Evolutionary conservation across 2,329 filamentous ascomycete species (phyloP).

Genomic region (Emmonsiellopsis sp.): DNA sequence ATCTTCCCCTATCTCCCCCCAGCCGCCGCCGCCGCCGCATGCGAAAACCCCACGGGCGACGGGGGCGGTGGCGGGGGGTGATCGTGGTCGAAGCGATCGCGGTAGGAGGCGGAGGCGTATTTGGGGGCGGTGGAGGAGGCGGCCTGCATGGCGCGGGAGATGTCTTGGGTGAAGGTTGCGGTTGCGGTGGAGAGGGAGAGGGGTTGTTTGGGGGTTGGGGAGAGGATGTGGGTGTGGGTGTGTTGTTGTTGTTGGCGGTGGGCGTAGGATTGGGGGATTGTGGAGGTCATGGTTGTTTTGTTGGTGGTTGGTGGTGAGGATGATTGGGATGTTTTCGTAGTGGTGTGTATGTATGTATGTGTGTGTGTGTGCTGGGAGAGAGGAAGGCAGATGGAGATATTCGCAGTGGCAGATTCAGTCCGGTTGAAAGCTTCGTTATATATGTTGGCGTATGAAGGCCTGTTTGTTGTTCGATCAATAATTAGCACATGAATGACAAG

Average conservation of each 20-base stretch:
- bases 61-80: constrained; percentile 1
- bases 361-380: too few relatives aligned
- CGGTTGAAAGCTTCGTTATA: too few relatives aligned
- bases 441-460: too few relatives aligned
- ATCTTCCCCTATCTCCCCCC: too few relatives aligned
- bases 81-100: neutral
- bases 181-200: neutral
- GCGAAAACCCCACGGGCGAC: constrained; percentile 1
- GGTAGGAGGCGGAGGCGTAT: neutral
- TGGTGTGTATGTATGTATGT: too few relatives aligned
- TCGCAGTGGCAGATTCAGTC: too few relatives aligned
- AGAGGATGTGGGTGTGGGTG: neutral
- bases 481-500: too few relatives aligned
- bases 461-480: too few relatives aligned
- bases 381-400: too few relatives aligned
- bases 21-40: too few relatives aligned
- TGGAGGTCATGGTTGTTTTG: neutral
- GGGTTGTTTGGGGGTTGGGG: neutral
- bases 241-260: neutral
- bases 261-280: neutral
- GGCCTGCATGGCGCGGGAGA: constrained; percentile 5
- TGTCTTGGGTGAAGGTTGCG: neutral
- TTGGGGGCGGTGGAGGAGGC: constrained; percentile 1
- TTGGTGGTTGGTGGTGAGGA: too few relatives aligned
- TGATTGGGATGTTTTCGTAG: too few relatives aligned